Base-by-base conservation (phyloP, 2,329 filamentous ascomycete genomes). In the Penicillium sp. region DNA sequence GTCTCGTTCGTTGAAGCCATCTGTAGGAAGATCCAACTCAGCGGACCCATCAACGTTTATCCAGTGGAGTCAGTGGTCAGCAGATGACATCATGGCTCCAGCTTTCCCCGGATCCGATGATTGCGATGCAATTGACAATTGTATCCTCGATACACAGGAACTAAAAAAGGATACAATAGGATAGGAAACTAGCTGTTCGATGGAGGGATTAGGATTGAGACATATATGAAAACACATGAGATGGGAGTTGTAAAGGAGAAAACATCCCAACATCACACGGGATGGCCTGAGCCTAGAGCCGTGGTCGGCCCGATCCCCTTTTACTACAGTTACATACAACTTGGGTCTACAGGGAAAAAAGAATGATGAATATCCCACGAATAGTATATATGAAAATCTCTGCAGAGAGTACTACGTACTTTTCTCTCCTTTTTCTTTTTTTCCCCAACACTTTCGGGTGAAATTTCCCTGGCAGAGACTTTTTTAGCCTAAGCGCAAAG, bases 381-480 rank as follows among this genome's bases (percentile, higher is more conserved):
- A 23, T 23, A 23, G 23, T 23, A 23, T 23, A 23, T 23, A 23
- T 23, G 23, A 11, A 35, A 14, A 35, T 35, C 32, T 35, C 32
- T 35, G 32, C 32, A 23, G 5, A 23, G 3, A 5, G 23, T 23
- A 13, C 32, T 34, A 3, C 7, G 29, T 7, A 35, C n/a, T 29
- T 39, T 47, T 29, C 13, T 6, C 10, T 32, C 9, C 30, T 11
- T 38, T 18, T 38, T 38, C 19, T 9, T 36, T 34, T 34, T 34
- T 16, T 2, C 7, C 46, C 41, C 35, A 48, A 42, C 26, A 29
- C 13, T 48, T 26, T 49, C 47, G 47, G 47, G 47, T 43, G 47
- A 8, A 42, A 53, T 47, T 53, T 53, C 50, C 50, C 38, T 52
- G 4, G 19, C 43, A 45, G 41, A 38, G 40, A 38, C 19, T 44